Evolutionary conservation across 2,329 filamentous ascomycete species (phyloP).

Genomic region (Cytospora leucostoma): DNA sequence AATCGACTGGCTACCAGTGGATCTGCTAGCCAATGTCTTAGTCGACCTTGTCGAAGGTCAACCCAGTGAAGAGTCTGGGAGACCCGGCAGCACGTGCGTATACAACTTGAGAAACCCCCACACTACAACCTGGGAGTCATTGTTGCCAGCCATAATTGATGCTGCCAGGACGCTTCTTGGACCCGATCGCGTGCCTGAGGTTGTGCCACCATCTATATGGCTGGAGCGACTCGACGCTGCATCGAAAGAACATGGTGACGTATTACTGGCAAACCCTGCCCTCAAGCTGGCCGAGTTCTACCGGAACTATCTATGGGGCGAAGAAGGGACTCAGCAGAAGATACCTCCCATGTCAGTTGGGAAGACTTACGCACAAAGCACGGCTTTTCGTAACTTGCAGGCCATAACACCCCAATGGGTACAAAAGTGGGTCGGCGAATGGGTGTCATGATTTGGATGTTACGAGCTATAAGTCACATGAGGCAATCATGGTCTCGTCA

Average conservation of each 20-base stretch:
- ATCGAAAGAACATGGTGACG: constrained; percentile 22
- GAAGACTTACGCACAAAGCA: constrained; percentile 27
- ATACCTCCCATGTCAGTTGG: constrained; percentile 8
- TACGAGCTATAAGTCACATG: no score
- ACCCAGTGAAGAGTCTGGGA: neutral
- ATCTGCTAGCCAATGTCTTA: constrained; percentile 41
- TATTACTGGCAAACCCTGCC: constrained; percentile 33
- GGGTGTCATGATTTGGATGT: constrained; percentile 28
- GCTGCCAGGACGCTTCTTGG: neutral
- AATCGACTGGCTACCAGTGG: constrained; percentile 49
- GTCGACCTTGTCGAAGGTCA: constrained; percentile 34
- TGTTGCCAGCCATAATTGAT: constrained; percentile 32
- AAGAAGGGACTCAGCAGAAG: constrained; percentile 18
- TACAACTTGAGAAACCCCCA: constrained; percentile 36
- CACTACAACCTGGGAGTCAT: constrained; percentile 29
- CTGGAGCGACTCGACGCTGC: constrained; percentile 23
- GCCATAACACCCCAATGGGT: constrained; percentile 38
- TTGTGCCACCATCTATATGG: constrained; percentile 21
- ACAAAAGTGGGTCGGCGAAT: constrained; percentile 39
- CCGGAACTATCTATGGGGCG: constrained; percentile 27
- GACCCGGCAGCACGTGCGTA: constrained; percentile 22
- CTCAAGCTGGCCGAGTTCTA: constrained; percentile 38
- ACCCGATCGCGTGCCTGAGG: neutral
- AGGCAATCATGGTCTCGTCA: no score
- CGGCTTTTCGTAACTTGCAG: constrained; percentile 32